These are phyloP conservation scores for Lippia alba DNA, from an alignment of 305 asterid genomes.

Conservation along the genomic window DNA sequence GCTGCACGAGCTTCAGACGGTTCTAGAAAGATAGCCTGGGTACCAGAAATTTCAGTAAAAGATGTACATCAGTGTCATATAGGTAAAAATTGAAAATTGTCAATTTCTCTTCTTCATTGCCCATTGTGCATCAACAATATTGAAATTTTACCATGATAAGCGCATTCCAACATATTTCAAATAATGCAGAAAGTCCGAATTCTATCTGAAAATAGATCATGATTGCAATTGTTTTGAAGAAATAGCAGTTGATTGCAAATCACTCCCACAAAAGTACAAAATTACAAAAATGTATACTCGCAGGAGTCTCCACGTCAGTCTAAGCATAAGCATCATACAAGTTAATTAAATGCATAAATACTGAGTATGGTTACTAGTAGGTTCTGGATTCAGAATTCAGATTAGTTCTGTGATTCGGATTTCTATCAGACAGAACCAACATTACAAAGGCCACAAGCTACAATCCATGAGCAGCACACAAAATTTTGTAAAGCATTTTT, in stretches of 20 bases:
- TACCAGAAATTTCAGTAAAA: slow-evolving; percentile 26
- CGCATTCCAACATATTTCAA: slow-evolving; percentile 5
- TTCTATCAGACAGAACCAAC: slow-evolving; percentile 1
- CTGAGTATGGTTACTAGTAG: background rate
- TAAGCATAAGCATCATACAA: slow-evolving; percentile 17
- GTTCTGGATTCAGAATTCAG: too few relatives aligned
- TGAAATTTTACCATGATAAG: background rate
- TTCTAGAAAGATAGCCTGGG: slow-evolving; percentile 81
- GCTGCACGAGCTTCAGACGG: slow-evolving; percentile 90
- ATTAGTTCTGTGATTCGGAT: background rate
- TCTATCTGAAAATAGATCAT: too few relatives aligned
- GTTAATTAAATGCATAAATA: slow-evolving; percentile 15
- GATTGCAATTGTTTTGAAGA: too few relatives aligned
- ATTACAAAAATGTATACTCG: too few relatives aligned
- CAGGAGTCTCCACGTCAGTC: background rate
- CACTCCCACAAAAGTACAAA: too few relatives aligned
- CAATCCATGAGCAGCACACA: background rate
- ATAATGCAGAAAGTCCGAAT: background rate
- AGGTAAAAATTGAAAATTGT: slow-evolving; percentile 2
- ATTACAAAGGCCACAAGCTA: background rate
- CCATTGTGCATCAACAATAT: slow-evolving; percentile 13
- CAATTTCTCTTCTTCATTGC: background rate
- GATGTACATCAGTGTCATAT: background rate
- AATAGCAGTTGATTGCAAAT: too few relatives aligned
- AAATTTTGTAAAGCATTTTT: background rate